Evolutionary conservation across 2,329 filamentous ascomycete genomes (phyloP).

Genomic region (Botryotinia narcissicola): DNA sequence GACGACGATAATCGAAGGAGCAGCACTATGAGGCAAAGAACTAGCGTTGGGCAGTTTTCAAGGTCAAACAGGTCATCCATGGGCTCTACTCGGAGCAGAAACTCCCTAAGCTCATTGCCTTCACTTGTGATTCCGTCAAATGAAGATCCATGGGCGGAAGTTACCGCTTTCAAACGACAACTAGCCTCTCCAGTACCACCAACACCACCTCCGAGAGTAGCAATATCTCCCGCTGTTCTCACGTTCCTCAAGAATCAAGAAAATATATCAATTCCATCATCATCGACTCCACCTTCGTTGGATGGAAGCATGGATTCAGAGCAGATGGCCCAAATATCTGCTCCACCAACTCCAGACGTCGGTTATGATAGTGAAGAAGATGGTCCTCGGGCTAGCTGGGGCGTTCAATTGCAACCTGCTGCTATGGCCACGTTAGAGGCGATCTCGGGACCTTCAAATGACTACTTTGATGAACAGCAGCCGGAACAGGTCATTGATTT

Average conservation of each 20-base stretch:
- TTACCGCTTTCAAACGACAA: slow-evolving; percentile 45
- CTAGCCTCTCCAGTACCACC: slow-evolving; percentile 58
- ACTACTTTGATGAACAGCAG: slow-evolving; percentile 61
- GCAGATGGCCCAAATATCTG: slow-evolving; percentile 78
- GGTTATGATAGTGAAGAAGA: slow-evolving; percentile 53
- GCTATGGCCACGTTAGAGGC: slow-evolving; percentile 79
- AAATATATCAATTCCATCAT: slow-evolving; percentile 71
- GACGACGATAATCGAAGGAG: slow-evolving; percentile 64
- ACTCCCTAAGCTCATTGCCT: slow-evolving; percentile 42
- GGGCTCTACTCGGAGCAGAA: slow-evolving; percentile 30
- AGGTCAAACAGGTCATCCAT: slow-evolving; percentile 33
- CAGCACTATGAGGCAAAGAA: slow-evolving; percentile 36
- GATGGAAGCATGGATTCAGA: slow-evolving; percentile 88
- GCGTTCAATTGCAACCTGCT: slow-evolving; percentile 72
- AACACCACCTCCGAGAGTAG: slow-evolving; percentile 64
- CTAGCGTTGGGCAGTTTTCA: slow-evolving; percentile 31
- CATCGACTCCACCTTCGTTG: slow-evolving; percentile 75
- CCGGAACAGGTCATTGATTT: slow-evolving; percentile 55
- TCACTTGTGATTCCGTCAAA: slow-evolving; percentile 50
- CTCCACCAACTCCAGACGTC: slow-evolving; percentile 78
- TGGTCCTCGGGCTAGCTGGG: slow-evolving; percentile 60
- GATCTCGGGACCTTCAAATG: slow-evolving; percentile 58
- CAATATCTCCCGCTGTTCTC: slow-evolving; percentile 73
- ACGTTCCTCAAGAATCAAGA: slow-evolving; percentile 68
- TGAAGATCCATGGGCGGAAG: slow-evolving; percentile 48